Evolutionary conservation across 805 yeast species (phyloP).

Genomic region (Sungouiella thailandica): DNA sequence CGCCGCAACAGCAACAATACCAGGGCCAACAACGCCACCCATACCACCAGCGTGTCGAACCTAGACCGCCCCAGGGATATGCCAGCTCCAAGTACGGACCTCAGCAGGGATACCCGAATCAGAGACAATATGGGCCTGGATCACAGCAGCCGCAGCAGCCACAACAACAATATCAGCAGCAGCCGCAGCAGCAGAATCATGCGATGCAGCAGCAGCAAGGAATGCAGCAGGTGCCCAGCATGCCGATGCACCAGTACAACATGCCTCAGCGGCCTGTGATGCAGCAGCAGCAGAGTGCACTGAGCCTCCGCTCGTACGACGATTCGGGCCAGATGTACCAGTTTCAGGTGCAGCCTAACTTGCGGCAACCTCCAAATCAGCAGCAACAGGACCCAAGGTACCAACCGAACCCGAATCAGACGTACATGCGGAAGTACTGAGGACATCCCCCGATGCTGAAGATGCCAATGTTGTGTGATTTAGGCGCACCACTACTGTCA

Average conservation of each 20-base stretch:
- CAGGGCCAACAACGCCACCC: slow-evolving; percentile 3
- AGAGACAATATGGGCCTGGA: neutral
- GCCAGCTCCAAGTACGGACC: neutral
- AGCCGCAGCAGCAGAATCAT: slow-evolving; percentile 3
- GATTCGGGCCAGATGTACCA: slow-evolving; percentile 4
- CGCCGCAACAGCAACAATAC: slow-evolving; percentile 3
- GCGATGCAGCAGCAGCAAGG: slow-evolving; percentile 2
- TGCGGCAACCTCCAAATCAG: slow-evolving; percentile 3
- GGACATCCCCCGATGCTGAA: slow-evolving; percentile 1
- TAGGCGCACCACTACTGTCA: slow-evolving; percentile 1
- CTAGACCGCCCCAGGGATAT: neutral
- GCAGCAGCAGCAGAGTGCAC: slow-evolving; percentile 1
- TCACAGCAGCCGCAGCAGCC: slow-evolving; percentile 1
- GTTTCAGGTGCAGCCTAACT: slow-evolving; percentile 4
- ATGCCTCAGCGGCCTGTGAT: slow-evolving; percentile 2
- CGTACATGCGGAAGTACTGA: slow-evolving; percentile 1
- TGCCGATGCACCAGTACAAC: too few species aligned
- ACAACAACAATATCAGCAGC: slow-evolving; percentile 8
- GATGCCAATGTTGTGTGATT: slow-evolving; percentile 3
- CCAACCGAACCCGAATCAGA: neutral
- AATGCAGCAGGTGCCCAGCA: slow-evolving; percentile 2
- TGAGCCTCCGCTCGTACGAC: slow-evolving; percentile 5
- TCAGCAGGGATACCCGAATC: neutral
- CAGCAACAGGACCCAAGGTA: slow-evolving; percentile 1
- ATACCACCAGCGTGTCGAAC: slow-evolving; percentile 1